phyloP scores from a whole-genome alignment of 2,329 filamentous ascomycete species.

The Drechslerella dactyloides region DNA sequence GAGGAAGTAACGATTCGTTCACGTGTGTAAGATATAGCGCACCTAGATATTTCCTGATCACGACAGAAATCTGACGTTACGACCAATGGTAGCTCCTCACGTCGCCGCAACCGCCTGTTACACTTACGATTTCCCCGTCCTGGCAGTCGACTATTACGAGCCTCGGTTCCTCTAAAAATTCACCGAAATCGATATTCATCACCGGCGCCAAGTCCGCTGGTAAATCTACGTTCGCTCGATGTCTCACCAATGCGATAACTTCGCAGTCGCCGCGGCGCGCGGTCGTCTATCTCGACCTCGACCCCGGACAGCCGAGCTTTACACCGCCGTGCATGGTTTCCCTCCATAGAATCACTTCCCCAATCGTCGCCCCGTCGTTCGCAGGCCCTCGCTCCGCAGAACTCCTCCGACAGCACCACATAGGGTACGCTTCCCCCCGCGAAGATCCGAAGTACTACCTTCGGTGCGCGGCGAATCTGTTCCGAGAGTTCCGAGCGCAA shows the following conservation, averaged over 20 bases:
- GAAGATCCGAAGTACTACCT: constrained; percentile 72
- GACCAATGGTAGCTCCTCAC: constrained; percentile 19
- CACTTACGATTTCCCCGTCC: constrained; percentile 48
- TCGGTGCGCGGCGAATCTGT: constrained; percentile 69
- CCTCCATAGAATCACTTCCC: constrained; percentile 66
- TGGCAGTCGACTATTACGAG: constrained; percentile 46
- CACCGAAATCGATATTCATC: constrained; percentile 49
- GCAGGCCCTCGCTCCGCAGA: constrained; percentile 63
- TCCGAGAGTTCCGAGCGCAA: constrained; percentile 63
- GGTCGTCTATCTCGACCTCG: constrained; percentile 73
- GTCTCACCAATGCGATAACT: constrained; percentile 51
- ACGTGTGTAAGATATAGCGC: constrained; percentile 53
- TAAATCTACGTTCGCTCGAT: constrained; percentile 53
- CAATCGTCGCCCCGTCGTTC: constrained; percentile 72
- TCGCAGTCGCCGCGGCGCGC: constrained; percentile 54
- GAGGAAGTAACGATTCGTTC: constrained; percentile 54
- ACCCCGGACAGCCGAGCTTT: constrained; percentile 79
- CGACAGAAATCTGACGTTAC: constrained; percentile 60
- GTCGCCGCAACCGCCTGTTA: constrained; percentile 58
- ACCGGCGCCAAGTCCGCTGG: constrained; percentile 53
- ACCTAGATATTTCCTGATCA: constrained; percentile 22
- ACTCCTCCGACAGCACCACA: constrained; percentile 68
- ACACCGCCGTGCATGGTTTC: constrained; percentile 73
- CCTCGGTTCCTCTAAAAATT: constrained; percentile 33
- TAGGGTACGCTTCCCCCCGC: constrained; percentile 70